Percentiles rank a stretch among this genome's conserved stretches.
phyloP scores from a whole-genome alignment of 1,139 yeast species.

The Wickerhamomyces sp. region DNA sequence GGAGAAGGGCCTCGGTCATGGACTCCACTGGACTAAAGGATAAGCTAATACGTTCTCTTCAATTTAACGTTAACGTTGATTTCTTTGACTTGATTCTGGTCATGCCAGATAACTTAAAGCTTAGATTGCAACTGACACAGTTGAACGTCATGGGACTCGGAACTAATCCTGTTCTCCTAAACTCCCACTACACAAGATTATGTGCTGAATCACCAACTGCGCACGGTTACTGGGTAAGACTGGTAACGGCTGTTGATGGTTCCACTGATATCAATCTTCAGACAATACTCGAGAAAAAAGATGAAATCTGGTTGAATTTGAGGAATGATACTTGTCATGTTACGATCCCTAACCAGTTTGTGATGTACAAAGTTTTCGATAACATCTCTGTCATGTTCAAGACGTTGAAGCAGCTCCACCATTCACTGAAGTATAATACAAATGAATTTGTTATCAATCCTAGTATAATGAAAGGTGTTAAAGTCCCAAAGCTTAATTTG shows the following conservation, averaged over 20 bases:
- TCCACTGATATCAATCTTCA: slow-evolving; percentile 21
- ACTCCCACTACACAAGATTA: slow-evolving; percentile 38
- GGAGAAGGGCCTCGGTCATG: slow-evolving; percentile 9
- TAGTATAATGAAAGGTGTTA: slow-evolving; percentile 30
- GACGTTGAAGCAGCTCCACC: slow-evolving; percentile 48
- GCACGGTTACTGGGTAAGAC: slow-evolving; percentile 45
- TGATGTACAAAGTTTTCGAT: slow-evolving; percentile 58
- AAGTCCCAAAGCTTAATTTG: slow-evolving; percentile 46
- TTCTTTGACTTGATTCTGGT: slow-evolving; percentile 25
- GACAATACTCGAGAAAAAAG: slow-evolving; percentile 25
- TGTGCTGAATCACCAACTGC: slow-evolving; percentile 52
- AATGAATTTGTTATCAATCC: slow-evolving; percentile 34
- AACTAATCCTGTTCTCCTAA: slow-evolving; percentile 20
- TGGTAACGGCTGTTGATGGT: slow-evolving; percentile 39
- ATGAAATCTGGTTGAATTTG: slow-evolving; percentile 31
- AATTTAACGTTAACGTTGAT: slow-evolving; percentile 23
- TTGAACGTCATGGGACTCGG: slow-evolving; percentile 21
- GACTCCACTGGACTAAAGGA: slow-evolving; percentile 6
- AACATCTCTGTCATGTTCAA: slow-evolving; percentile 52
- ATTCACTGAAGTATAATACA: slow-evolving; percentile 38
- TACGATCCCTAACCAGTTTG: slow-evolving; percentile 43
- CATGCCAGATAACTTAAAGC: slow-evolving; percentile 45
- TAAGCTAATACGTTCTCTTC: slow-evolving; percentile 7
- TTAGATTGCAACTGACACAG: slow-evolving; percentile 41
- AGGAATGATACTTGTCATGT: slow-evolving; percentile 32